Evolutionary conservation across 345 rosid genomes (phyloP), one percentile per base, ranked within the genome.

Genomic region (Carallia brachiata): DNA sequence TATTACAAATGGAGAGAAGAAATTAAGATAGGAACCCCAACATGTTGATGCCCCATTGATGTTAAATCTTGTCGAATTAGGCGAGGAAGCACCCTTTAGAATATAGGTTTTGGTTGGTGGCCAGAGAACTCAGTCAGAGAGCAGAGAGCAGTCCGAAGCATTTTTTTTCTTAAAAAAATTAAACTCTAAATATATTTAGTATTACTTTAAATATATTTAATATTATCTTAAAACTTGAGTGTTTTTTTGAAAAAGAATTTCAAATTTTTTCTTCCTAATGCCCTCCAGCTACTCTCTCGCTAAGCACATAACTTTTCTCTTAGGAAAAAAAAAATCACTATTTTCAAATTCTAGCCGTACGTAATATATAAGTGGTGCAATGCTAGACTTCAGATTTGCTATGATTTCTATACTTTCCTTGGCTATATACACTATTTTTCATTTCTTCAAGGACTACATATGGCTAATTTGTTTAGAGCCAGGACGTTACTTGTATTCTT

Each of bases 401-500:
- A 10, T 3, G 8, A 23, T 9, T 55, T 7, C 16, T 5, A 1
- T 55, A 55, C 13, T 55, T 12, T 55, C 31, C 31, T 23, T 19
- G 10, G 32, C 59, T 23, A 40, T 40, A 44, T 12, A 3, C 50
- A 44, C 16, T 3, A 13, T 1, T 16, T 9, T 44, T 44, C 50
- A 44, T 16, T 44, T 12, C 12, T 44, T 44, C 36, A 53, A 5
- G 6, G 32, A 56, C n/a, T 52, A 2, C 6, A 4, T 40, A 81
- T 77, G 85, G 79, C 73, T 68, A 44, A 30, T 62, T 62, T 34
- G 62, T 48, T 40, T 31, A 67, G 67, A 32, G 18, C 56, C 19
- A 32, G 17, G 28, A 2, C 67, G 28, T 12, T 63, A 37, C 6
- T 65, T 13, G 30, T 16, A 13, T 53, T 30, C 70, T n/a, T 77